Evolutionary conservation across 2,329 filamentous ascomycete genomes (phyloP), one percentile per base, ranked within the genome.

Genomic region (Hortaea werneckii): DNA sequence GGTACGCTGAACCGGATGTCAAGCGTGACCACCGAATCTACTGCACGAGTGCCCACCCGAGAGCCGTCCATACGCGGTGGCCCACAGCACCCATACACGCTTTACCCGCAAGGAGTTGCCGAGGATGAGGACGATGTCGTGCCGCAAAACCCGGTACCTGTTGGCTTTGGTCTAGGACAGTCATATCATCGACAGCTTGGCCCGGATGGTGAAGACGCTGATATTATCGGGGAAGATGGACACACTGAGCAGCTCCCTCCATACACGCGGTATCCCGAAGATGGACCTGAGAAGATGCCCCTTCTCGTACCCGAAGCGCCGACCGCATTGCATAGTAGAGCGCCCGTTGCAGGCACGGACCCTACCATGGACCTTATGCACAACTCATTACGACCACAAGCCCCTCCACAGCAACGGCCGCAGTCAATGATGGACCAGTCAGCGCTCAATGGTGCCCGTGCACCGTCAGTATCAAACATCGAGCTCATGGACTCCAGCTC

Each of bases 221-320:
- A 89, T 61, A 79, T 95, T 44, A 83, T 95, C 43, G 88, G 88
- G 1, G 85, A 85, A 0, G 80, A 94, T 58, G 89, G 89, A 1
- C 88, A 95, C 60, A 83, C 85, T 1, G 90, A 96, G 65, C 87
- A 94, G 63, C 70, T 95, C 12, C 90, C 90, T 9, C 90, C 90
- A 0, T 96, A 96, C 61, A 86, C 87, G 10, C 77, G 87, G 62
- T 95, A 94, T 65, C 87, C 89, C 2, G 85, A 94, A 43, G 83
- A 87, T 46, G 59, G 58, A 5, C 58, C 59, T 1, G 57, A 76
- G 61, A 60, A 77, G 64, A 72, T 87, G 77, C 68, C 67, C 7
- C 62, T 69, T 9, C 54, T 72, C 29, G 44, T 51, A 57, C 65
- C 41, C 55, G 49, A 37, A 26, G 50, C 54, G 32, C 61, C 61